A percentile compares a stretch with the other conserved stretches of the same genome.
phyloP scores from a whole-genome alignment of 176 grass and related monocot species.

The Zoysia japonica region DNA sequence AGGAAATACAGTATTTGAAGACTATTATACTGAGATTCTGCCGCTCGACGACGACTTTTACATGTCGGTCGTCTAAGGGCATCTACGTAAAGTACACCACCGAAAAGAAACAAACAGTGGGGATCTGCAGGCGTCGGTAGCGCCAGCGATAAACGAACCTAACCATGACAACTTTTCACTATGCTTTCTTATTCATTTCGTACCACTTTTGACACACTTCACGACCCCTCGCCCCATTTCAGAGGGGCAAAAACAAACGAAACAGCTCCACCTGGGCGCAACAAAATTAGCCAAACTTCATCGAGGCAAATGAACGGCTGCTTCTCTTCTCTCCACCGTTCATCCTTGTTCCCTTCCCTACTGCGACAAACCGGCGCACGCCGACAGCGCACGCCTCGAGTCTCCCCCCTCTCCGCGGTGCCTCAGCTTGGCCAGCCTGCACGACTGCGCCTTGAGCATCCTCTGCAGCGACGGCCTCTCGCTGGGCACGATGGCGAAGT shows the following conservation, averaged over 20 bases:
- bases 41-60: conserved; percentile 40
- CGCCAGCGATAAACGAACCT: conserved; percentile 3
- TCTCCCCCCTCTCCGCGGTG: conserved; percentile 15
- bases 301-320: background rate
- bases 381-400: conserved; percentile 37
- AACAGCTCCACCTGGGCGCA: conserved; percentile 15
- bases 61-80: conserved; percentile 45
- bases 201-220: background rate
- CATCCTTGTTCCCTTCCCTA: background rate
- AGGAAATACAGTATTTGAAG: conserved; percentile 28
- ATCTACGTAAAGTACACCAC: conserved; percentile 10
- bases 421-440: conserved; percentile 60
- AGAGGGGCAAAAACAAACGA: conserved; percentile 9
- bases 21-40: conserved; percentile 36
- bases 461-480: conserved; percentile 59
- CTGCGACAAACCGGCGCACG: conserved; percentile 36
- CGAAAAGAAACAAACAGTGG: background rate
- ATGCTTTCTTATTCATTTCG: conserved; percentile 21
- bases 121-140: conserved; percentile 26
- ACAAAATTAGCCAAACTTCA: background rate
- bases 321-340: background rate
- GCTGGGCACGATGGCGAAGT: conserved; percentile 72
- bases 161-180: background rate
- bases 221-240: conserved; percentile 18
- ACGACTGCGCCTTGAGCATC: conserved; percentile 83